These are phyloP conservation scores for Quercus wislizeni DNA, from an alignment of 306 rosid genomes.

Conservation along the genomic window DNA sequence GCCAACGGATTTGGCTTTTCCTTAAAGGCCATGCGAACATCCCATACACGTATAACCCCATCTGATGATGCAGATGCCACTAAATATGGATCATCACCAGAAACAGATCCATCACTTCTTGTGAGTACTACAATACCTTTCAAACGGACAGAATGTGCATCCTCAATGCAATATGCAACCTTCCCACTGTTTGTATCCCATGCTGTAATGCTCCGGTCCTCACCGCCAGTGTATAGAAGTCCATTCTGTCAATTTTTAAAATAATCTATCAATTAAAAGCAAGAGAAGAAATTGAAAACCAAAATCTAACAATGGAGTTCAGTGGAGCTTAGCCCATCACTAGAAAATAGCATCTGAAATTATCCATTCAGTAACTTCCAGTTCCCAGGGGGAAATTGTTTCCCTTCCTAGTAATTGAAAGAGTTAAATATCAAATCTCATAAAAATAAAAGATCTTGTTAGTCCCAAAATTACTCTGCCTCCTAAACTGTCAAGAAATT, in stretches of 20 bases:
- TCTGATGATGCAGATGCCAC: constrained; percentile 89
- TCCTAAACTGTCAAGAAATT: not conserved
- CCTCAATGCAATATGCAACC: constrained; percentile 68
- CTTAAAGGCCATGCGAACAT: constrained; percentile 71
- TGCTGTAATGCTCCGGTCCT: constrained; percentile 64
- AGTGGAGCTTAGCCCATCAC: not conserved
- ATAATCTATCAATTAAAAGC: not conserved
- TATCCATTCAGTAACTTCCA: not conserved
- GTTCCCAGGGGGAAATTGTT: not conserved
- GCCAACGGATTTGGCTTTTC: constrained; percentile 73
- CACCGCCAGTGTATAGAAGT: constrained; percentile 79
- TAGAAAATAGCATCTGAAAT: not conserved
- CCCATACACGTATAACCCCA: constrained; percentile 87
- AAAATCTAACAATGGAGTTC: not conserved
- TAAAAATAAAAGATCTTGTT: not conserved
- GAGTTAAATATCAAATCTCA: not conserved
- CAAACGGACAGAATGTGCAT: constrained; percentile 73
- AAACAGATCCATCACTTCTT: constrained; percentile 35
- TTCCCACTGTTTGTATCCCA: constrained; percentile 87
- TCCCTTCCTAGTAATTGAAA: no score
- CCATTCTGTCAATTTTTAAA: constrained; percentile 52
- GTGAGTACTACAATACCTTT: constrained; percentile 75
- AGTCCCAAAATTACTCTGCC: not conserved
- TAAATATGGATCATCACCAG: constrained; percentile 61
- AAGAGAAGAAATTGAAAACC: not conserved